Conservation (phyloP, 805 yeast genomes). For the Candida silvicultrix region DNA sequence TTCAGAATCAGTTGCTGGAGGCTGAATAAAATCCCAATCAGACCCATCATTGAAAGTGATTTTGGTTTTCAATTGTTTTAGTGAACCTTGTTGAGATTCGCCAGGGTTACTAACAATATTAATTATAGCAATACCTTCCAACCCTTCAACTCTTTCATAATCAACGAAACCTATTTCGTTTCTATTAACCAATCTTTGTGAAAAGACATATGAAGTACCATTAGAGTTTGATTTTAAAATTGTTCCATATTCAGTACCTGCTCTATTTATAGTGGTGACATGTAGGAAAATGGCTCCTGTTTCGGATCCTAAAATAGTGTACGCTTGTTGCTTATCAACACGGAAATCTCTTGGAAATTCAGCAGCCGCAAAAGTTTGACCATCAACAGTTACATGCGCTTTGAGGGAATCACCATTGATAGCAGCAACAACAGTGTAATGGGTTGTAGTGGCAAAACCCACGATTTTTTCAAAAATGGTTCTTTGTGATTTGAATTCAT, state of each 20-base stretch:
- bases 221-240: slow-evolving; percentile 84
- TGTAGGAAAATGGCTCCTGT: slow-evolving; percentile 76
- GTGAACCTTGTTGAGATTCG: slow-evolving; percentile 34
- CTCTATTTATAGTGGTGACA: slow-evolving; percentile 55
- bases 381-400: slow-evolving; percentile 78
- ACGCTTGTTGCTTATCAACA: slow-evolving; percentile 61
- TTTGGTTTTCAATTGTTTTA: slow-evolving; percentile 58
- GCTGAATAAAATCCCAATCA: slow-evolving; percentile 65
- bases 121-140: slow-evolving; percentile 78
- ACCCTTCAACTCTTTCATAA: slow-evolving; percentile 73
- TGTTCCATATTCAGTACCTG: slow-evolving; percentile 62
- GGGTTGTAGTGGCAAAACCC: slow-evolving; percentile 70
- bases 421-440: slow-evolving; percentile 68
- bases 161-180: slow-evolving; percentile 74
- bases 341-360: slow-evolving; percentile 63
- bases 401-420: slow-evolving; percentile 44
- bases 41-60: slow-evolving; percentile 92
- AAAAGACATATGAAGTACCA: slow-evolving; percentile 78
- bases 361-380: slow-evolving; percentile 69
- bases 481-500: slow-evolving; percentile 20
- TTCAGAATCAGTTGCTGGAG: slow-evolving; percentile 62
- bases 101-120: slow-evolving; percentile 59
- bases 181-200: slow-evolving; percentile 73
- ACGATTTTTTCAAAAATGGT: slow-evolving; percentile 51
- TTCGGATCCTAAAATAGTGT: slow-evolving; percentile 73